phyloP scores from a whole-genome alignment of 192 early-diverging fungal genomes.

The Coemansia sp. region DNA sequence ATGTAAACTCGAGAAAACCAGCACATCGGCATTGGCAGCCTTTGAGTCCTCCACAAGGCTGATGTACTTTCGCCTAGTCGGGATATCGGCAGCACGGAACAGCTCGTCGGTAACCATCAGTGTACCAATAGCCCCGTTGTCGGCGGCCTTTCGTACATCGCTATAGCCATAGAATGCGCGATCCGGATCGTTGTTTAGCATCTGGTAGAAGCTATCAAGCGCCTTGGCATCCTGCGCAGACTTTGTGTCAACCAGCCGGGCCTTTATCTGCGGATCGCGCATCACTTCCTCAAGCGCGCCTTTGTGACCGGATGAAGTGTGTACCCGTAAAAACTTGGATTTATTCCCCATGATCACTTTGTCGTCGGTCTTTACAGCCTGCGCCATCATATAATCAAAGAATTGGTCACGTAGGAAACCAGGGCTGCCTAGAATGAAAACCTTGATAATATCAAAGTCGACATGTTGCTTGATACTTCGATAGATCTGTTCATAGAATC shows the following conservation, averaged over 20 bases:
- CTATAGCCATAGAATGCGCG: slow-evolving; percentile 91
- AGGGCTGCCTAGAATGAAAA: slow-evolving; percentile 94
- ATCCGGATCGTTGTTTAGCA: slow-evolving; percentile 86
- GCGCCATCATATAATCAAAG: slow-evolving; percentile 81
- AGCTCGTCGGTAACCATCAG: slow-evolving; percentile 92
- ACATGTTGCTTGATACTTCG: slow-evolving; percentile 85
- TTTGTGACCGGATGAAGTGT: slow-evolving; percentile 96
- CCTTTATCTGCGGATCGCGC: slow-evolving; percentile 77
- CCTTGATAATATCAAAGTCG: slow-evolving; percentile 93
- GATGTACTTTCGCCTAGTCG: slow-evolving; percentile 84
- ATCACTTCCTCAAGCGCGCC: slow-evolving; percentile 94
- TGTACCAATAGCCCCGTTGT: slow-evolving; percentile 82
- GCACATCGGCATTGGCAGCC: slow-evolving; percentile 71
- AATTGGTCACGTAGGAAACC: slow-evolving; percentile 92
- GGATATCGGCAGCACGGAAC: slow-evolving; percentile 87
- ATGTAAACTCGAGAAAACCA: slow-evolving; percentile 92
- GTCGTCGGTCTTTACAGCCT: slow-evolving; percentile 81
- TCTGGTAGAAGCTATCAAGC: slow-evolving; percentile 84
- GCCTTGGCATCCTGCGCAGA: slow-evolving; percentile 81
- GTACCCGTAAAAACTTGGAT: slow-evolving; percentile 84
- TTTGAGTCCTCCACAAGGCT: slow-evolving; percentile 81
- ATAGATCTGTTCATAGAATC: slow-evolving; percentile 92
- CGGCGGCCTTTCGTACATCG: slow-evolving; percentile 83
- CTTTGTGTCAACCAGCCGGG: slow-evolving; percentile 88
- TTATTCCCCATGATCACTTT: slow-evolving; percentile 82